Conservation (phyloP, 345 rosid genomes). For the Bruguiera gymnorhiza region DNA sequence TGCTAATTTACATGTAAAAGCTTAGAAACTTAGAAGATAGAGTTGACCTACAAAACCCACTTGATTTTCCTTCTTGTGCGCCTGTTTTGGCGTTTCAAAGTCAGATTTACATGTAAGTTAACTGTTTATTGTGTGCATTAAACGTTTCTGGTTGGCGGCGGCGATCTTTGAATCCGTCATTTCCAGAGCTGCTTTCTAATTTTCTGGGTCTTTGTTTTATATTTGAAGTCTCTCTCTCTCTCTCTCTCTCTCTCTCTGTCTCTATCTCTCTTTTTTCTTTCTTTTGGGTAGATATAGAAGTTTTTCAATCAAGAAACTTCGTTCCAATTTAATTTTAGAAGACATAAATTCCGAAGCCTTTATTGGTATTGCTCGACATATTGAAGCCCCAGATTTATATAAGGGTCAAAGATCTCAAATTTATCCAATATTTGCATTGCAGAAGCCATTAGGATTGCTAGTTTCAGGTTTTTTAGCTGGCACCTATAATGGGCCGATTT, state of each 20-base stretch:
- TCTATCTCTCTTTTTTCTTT: too few species aligned
- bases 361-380: neutral
- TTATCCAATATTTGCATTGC: neutral
- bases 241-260: too few species aligned
- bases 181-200: neutral
- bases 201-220: constrained; percentile 14
- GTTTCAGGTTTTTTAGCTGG: neutral
- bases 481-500: neutral
- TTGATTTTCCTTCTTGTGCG: neutral
- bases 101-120: neutral
- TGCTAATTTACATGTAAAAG: too few species aligned
- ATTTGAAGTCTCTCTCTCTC: too few species aligned
- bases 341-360: neutral
- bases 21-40: too few species aligned
- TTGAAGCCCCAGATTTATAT: neutral
- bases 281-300: too few species aligned
- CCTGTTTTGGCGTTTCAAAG: neutral
- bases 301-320: constrained; percentile 7
- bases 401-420: neutral
- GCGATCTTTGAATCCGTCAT: constrained; percentile 20
- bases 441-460: neutral
- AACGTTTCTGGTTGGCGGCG: neutral
- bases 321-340: neutral
- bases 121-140: neutral
- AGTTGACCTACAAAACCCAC: neutral